Evolutionary conservation across 768 basidiomycete genomes (phyloP).

Genomic region (Polyporus arcularius): DNA sequence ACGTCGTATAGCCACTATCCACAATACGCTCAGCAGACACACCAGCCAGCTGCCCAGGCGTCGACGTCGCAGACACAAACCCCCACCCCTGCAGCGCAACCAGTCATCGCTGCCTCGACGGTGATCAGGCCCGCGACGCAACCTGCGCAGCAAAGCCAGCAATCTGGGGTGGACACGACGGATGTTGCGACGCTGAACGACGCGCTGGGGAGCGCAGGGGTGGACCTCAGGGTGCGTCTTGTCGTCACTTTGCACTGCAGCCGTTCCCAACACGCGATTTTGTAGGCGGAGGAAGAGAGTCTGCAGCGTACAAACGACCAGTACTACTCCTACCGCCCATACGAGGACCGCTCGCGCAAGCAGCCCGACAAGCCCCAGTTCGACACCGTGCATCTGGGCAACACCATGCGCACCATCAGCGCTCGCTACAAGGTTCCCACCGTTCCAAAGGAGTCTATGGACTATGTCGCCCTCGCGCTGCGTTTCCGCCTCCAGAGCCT

Average conservation of each 20-base stretch:
- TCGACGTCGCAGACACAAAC: conserved; percentile 15
- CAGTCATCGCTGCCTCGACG: conserved; percentile 8
- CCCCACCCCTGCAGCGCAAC: conserved; percentile 10
- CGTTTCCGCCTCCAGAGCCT: conserved; percentile 74
- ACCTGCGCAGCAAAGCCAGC: conserved; percentile 11
- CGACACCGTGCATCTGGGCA: conserved; percentile 62
- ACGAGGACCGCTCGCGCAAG: conserved; percentile 79
- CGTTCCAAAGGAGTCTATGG: conserved; percentile 70
- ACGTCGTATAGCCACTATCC: conserved; percentile 48
- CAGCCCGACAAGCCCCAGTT: conserved; percentile 73
- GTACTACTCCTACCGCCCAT: conserved; percentile 62
- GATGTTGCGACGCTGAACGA: conserved; percentile 83
- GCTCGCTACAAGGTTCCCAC: conserved; percentile 67
- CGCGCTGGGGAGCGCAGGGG: conserved; percentile 83
- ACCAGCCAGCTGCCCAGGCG: conserved; percentile 26
- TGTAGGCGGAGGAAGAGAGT: conserved; percentile 83
- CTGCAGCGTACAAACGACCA: conserved; percentile 67
- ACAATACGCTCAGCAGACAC: conserved; percentile 33
- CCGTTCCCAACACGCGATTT: neutral
- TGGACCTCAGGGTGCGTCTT: conserved; percentile 70
- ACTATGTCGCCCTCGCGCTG: conserved; percentile 79
- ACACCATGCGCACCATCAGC: conserved; percentile 68
- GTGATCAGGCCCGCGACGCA: conserved; percentile 7
- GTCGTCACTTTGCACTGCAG: neutral
- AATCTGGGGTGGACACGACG: conserved; percentile 49